These are phyloP conservation scores for Elsinoe arachidis DNA, from an alignment of 2,329 filamentous ascomycete species.

Conservation along the genomic window DNA sequence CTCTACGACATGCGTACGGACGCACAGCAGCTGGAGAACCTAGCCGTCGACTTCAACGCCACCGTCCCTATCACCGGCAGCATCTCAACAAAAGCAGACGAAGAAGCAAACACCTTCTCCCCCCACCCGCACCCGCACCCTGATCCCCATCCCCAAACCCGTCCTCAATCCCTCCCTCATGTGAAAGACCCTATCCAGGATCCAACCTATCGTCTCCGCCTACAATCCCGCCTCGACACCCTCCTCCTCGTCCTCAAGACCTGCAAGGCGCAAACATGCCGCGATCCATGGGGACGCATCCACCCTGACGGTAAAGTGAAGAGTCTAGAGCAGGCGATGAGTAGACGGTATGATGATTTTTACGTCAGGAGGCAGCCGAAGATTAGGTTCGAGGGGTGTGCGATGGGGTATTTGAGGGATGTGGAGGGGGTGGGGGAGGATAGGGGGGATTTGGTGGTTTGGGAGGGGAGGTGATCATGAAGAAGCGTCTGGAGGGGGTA, in stretches of 20 bases:
- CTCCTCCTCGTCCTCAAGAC: conserved; percentile 28
- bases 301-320: conserved; percentile 24
- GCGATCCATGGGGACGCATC: conserved; percentile 25
- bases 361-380: conserved; percentile 22
- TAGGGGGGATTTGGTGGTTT: conserved; percentile 5
- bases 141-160: no score
- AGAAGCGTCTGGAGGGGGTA: neutral
- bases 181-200: neutral
- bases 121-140: neutral
- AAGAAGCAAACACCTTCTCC: neutral
- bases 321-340: conserved; percentile 23
- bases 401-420: conserved; percentile 13
- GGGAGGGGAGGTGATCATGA: neutral
- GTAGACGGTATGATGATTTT: conserved; percentile 24
- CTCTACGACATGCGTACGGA: conserved; percentile 44
- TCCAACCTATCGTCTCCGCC: neutral
- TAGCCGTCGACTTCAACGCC: neutral
- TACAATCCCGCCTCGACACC: conserved; percentile 23
- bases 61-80: neutral
- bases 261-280: conserved; percentile 25
- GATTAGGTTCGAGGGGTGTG: conserved; percentile 37
- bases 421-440: conserved; percentile 13
- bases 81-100: neutral
- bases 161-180: no score
- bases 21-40: conserved; percentile 17